These are phyloP conservation scores for Phaseolus lunatus DNA, from an alignment of 306 rosid species.

Conservation along the genomic window DNA sequence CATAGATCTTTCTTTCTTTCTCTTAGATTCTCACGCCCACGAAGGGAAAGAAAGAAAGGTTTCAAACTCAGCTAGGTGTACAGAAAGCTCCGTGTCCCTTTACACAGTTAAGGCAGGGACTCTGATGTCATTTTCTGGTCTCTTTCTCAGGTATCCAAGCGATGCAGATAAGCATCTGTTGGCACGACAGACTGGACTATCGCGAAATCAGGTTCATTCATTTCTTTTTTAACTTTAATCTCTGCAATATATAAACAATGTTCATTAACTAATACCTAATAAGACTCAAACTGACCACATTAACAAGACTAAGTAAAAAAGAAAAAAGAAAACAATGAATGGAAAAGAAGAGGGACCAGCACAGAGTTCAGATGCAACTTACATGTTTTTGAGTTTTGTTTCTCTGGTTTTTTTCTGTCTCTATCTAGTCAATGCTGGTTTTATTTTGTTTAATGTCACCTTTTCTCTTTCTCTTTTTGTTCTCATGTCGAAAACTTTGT, in stretches of 20 bases:
- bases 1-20: conserved; percentile 51
- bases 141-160: conserved; percentile 96
- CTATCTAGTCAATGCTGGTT: conserved; percentile 38
- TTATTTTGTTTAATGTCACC: conserved; percentile 2
- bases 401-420: conserved; percentile 44
- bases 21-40: conserved; percentile 86
- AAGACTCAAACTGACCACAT: conserved; percentile 43
- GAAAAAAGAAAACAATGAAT: conserved; percentile 6
- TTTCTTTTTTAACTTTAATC: conserved; percentile 25
- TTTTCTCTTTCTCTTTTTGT: background rate
- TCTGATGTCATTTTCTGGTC: conserved; percentile 83
- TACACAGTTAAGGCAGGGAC: conserved; percentile 59
- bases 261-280: background rate
- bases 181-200: conserved; percentile 91
- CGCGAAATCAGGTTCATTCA: conserved; percentile 85
- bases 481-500: background rate
- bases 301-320: conserved; percentile 18
- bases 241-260: background rate
- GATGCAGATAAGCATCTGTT: conserved; percentile 96
- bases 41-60: conserved; percentile 53
- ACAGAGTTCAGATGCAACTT: conserved; percentile 54
- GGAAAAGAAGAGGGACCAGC: conserved; percentile 57
- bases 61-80: conserved; percentile 50
- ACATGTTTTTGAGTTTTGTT: conserved; percentile 55
- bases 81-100: conserved; percentile 59